These are phyloP conservation scores for Suillus brevipes DNA, from an alignment of 768 basidiomycete species.

Conservation along the genomic window DNA sequence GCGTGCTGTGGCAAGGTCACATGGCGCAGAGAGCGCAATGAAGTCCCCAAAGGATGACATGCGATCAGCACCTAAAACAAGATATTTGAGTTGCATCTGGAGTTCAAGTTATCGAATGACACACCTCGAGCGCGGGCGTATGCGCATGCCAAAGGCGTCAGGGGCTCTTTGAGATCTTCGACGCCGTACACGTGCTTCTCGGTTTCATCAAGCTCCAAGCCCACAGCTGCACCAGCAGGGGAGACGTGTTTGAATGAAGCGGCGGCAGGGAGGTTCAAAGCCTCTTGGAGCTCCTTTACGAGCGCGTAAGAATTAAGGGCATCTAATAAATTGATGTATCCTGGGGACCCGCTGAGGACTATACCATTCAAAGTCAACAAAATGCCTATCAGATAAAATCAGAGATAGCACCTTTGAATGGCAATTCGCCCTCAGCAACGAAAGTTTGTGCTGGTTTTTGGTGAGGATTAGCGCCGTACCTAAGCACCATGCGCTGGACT, in stretches of 20 bases:
- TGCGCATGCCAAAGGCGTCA: conserved; percentile 87
- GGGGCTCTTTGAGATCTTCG: conserved; percentile 87
- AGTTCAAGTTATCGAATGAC: conserved; percentile 17
- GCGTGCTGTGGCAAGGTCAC: conserved; percentile 91
- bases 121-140: conserved; percentile 94
- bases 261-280: conserved; percentile 87
- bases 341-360: conserved; percentile 93
- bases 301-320: conserved; percentile 96
- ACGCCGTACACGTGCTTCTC: conserved; percentile 97
- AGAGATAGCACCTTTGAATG: conserved; percentile 76
- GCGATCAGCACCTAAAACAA: conserved; percentile 78
- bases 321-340: conserved; percentile 97
- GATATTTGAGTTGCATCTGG: conserved; percentile 4
- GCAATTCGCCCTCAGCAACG: conserved; percentile 83
- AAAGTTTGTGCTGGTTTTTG: conserved; percentile 98
- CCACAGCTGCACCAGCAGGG: conserved; percentile 95
- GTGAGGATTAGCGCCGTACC: conserved; percentile 98
- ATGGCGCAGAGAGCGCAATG: conserved; percentile 89
- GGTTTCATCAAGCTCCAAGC: conserved; percentile 73
- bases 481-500: conserved; percentile 81
- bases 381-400: background rate
- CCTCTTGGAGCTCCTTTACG: conserved; percentile 89
- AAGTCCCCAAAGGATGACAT: conserved; percentile 99
- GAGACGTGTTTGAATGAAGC: conserved; percentile 99
- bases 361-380: conserved; percentile 12